Conservation (phyloP, 495 filamentous ascomycete genomes). For the Penicillium coprophilum region DNA sequence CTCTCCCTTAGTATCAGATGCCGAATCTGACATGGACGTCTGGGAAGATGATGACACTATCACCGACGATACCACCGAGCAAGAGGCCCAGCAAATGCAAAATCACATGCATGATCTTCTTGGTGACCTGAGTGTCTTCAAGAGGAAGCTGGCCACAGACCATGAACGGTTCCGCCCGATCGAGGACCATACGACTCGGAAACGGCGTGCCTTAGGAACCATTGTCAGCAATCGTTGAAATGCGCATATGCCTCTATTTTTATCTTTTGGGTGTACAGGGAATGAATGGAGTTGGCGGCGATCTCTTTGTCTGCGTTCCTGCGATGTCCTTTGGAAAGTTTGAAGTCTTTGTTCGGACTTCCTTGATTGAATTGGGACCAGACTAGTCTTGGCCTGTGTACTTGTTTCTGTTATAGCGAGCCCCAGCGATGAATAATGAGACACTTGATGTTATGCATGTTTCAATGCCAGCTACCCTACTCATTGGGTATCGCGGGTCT, state of each 20-base stretch:
- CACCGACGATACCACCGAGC: conserved; percentile 28
- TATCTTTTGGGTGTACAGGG: conserved; percentile 26
- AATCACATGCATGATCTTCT: conserved; percentile 68
- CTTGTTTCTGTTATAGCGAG: conserved; percentile 30
- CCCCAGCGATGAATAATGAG: conserved; percentile 31
- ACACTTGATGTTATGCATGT: conserved; percentile 24
- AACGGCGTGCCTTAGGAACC: conserved; percentile 39
- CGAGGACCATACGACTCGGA: conserved; percentile 24
- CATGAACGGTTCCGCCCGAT: conserved; percentile 52
- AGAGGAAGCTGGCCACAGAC: conserved; percentile 80
- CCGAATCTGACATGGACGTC: conserved; percentile 37
- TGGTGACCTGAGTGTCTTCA: conserved; percentile 76
- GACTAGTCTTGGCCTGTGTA: conserved; percentile 17
- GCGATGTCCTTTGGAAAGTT: background rate
- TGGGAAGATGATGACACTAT: conserved; percentile 43
- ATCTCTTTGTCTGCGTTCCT: conserved; percentile 17
- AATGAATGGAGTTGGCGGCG: conserved; percentile 28
- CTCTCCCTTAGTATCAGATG: conserved; percentile 30
- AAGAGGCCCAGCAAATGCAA: conserved; percentile 60
- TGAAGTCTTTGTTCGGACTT: conserved; percentile 5
- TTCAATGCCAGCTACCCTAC: conserved; percentile 13
- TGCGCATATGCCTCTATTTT: conserved; percentile 17
- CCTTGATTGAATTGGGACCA: conserved; percentile 14
- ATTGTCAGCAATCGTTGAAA: conserved; percentile 38
- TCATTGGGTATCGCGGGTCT: conserved; percentile 9